A percentile compares a stretch with the other conserved stretches of the same genome.
phyloP scores from a whole-genome alignment of 768 basidiomycete species.

The Paxillus involutus region DNA sequence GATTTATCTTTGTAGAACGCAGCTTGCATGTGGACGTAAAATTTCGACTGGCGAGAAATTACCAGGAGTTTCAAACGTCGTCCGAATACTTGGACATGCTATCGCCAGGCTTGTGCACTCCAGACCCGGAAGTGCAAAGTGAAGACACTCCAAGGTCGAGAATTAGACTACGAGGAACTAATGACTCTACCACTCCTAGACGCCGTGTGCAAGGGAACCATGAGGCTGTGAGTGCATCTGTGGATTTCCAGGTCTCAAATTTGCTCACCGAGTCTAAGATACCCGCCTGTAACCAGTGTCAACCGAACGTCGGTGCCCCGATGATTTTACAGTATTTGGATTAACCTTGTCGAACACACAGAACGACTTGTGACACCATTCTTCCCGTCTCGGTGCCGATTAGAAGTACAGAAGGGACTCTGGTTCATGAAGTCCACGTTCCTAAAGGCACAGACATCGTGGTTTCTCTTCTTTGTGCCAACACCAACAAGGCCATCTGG shows the following conservation, averaged over 20 bases:
- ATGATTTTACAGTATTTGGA: not conserved
- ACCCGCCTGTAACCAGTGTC: slow-evolving; percentile 5
- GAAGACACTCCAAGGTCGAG: not conserved
- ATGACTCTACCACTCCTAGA: slow-evolving; percentile 37
- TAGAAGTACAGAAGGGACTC: slow-evolving; percentile 34
- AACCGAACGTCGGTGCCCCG: slow-evolving; percentile 24
- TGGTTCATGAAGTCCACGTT: slow-evolving; percentile 37
- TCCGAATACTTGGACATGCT: too few species aligned
- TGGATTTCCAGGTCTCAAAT: not conserved
- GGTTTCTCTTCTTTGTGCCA: slow-evolving; percentile 37
- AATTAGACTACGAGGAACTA: slow-evolving; percentile 37
- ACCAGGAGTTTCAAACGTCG: too few species aligned
- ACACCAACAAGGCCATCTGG: slow-evolving; percentile 45
- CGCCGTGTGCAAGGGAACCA: slow-evolving; percentile 46
- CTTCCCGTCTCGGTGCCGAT: slow-evolving; percentile 44
- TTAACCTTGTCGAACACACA: slow-evolving; percentile 10
- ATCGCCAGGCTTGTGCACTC: too few species aligned
- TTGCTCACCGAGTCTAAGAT: not conserved
- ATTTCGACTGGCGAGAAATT: too few species aligned
- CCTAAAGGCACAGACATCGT: slow-evolving; percentile 39
- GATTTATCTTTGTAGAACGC: too few species aligned
- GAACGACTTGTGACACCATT: slow-evolving; percentile 35
- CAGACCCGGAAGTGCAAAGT: too few species aligned
- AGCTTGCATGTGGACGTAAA: too few species aligned
- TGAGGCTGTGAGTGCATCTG: slow-evolving; percentile 34